Evolutionary conservation across 768 basidiomycete species (phyloP), one percentile per base, ranked within the genome.

Genomic region (Solioccasus polychromus): DNA sequence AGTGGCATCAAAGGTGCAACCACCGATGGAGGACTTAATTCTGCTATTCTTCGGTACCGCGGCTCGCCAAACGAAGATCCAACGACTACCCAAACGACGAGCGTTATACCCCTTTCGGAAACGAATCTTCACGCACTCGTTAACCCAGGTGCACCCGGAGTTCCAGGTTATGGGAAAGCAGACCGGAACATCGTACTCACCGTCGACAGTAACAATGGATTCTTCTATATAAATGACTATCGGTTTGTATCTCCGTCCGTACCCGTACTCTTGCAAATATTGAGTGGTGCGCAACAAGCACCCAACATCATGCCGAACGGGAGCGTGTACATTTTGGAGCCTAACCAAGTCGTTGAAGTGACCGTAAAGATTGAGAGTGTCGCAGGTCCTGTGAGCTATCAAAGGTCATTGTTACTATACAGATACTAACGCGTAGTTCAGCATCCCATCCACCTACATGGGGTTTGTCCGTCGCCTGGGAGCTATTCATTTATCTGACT

Each of bases 241-340:
- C 0, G 62, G 61, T 1, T 44, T 60, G 2, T 73, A 61, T 44
- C 15, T 38, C 3, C 58, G 60, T 7, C n/a, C n/a, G 66, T 69
- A 1, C 75, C 74, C 2, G 73, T 72, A 3, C 59, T 76, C 2
- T 58, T 75, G 30, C 74, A 76, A 45, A 71, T 75, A 5, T 42
- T 75, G 30, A 71, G 67, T 35, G 74, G 75, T 17, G 63, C 66
- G n/a, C 59, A 54, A 24, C 44, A 52, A 26, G 69, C 73, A 4
- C 47, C 50, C 1, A 45, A 54, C 26, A 49, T 64, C 15, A 19
- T 64, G 51, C 62, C 62, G 1, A 35, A 42, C 1, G 62, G 61
- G 10, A 63, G 61, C 8, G 57, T 64, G n/a, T 15, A 17, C 18
- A 45, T 50, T 17, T 37, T 64, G 31, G 52, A 44, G 32, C 39